phyloP scores from a whole-genome alignment of 116 monocot genomes.

The Phalaenopsis hybrid region DNA sequence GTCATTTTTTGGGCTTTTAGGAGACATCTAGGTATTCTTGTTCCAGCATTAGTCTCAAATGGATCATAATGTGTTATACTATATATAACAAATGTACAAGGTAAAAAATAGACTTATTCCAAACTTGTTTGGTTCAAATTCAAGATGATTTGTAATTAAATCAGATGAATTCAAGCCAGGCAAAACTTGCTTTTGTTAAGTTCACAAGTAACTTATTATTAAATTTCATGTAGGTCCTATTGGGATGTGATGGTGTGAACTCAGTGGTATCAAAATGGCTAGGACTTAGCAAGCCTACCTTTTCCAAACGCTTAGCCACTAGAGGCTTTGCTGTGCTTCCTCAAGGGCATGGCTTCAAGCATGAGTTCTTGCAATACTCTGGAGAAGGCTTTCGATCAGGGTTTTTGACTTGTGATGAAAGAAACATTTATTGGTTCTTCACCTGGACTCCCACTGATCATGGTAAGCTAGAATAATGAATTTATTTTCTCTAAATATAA shows the following conservation, averaged over 20 bases:
- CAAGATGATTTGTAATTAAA: too few species aligned
- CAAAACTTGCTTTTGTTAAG: too few species aligned
- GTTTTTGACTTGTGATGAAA: conserved; percentile 29
- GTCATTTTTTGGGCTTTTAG: too few species aligned
- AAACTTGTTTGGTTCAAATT: too few species aligned
- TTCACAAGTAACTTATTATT: too few species aligned
- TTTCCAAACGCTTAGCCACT: conserved; percentile 37
- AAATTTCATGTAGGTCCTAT: conserved; percentile 31
- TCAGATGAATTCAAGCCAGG: too few species aligned
- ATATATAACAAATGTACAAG: too few species aligned
- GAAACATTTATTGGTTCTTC: conserved; percentile 54
- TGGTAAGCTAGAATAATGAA: conserved; percentile 12
- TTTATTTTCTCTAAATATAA: neutral
- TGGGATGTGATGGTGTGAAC: conserved; percentile 75
- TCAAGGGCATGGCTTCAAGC: conserved; percentile 40
- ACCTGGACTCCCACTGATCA: conserved; percentile 27
- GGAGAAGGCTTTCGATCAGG: conserved; percentile 34
- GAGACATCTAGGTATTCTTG: too few species aligned
- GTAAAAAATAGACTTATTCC: too few species aligned
- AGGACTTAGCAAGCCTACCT: conserved; percentile 40
- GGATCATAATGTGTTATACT: too few species aligned
- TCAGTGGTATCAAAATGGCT: conserved; percentile 63
- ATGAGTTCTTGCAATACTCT: conserved; percentile 19
- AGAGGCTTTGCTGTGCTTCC: conserved; percentile 49
- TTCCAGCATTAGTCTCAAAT: too few species aligned